These are phyloP conservation scores for Incumbomyces lentus DNA, from an alignment of 2,329 filamentous ascomycete species.

Conservation along the genomic window DNA sequence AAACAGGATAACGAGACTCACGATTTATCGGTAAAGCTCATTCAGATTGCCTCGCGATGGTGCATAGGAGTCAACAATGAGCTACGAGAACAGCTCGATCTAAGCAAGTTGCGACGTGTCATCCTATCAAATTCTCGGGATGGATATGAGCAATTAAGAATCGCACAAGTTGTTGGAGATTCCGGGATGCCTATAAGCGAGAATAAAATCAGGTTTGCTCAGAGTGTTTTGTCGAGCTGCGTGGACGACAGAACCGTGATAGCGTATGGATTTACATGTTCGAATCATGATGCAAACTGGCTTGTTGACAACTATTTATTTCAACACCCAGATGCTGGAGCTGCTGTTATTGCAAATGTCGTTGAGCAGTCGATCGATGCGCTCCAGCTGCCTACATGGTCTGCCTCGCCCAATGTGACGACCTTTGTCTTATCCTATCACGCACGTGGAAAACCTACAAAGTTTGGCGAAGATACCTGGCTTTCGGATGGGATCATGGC, in stretches of 20 bases:
- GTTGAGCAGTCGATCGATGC: constrained; percentile 2
- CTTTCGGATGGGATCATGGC: constrained; percentile 5
- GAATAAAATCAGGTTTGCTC: not conserved
- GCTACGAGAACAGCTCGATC: not conserved
- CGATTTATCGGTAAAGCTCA: too few species aligned
- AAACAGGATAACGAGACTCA: too few species aligned
- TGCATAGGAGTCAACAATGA: not conserved
- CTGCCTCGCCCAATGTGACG: not conserved
- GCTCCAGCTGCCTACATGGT: not conserved
- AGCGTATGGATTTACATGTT: constrained; percentile 3
- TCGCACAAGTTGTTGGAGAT: constrained; percentile 5
- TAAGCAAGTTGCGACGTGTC: not conserved
- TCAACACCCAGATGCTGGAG: not conserved
- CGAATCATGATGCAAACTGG: constrained; percentile 6
- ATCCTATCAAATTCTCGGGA: not conserved
- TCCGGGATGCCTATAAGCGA: not conserved
- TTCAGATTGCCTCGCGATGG: not conserved
- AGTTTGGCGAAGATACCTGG: constrained; percentile 7
- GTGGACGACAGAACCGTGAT: not conserved
- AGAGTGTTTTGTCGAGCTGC: not conserved
- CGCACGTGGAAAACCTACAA: not conserved
- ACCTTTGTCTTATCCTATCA: constrained; percentile 1
- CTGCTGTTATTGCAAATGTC: not conserved
- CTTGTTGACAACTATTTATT: not conserved
- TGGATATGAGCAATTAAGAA: not conserved